Percentiles rank a stretch among this genome's conserved stretches.
phyloP scores from a whole-genome alignment of 2,329 filamentous ascomycete species.

The Bipolaris sorokiniana region DNA sequence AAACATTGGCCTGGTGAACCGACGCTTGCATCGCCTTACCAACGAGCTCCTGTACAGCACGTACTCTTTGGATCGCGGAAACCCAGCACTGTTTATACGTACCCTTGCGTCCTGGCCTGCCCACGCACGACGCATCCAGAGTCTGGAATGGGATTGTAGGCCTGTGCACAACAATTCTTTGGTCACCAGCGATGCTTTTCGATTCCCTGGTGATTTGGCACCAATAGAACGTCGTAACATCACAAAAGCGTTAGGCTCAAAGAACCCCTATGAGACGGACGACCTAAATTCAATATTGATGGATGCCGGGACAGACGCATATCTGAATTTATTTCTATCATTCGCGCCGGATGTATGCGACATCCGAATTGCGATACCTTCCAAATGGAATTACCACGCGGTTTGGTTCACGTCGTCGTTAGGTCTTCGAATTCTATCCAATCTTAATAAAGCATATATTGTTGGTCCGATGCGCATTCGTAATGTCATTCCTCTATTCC shows the following conservation, averaged over 20 bases:
- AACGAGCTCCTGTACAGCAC: constrained; percentile 2
- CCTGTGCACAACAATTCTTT: neutral
- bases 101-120: constrained; percentile 6
- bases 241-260: neutral
- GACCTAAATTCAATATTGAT: neutral
- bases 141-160: constrained; percentile 6
- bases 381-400: neutral
- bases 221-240: neutral
- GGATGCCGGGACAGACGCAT: neutral
- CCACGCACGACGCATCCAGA: constrained; percentile 2
- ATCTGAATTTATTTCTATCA: neutral
- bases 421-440: neutral
- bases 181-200: neutral
- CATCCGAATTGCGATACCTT: neutral
- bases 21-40: constrained; percentile 4
- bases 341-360: constrained; percentile 2
- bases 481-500: constrained; percentile 6
- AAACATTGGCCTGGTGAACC: constrained; percentile 7
- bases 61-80: neutral
- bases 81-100: constrained; percentile 10
- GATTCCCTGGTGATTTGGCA: neutral
- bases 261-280: neutral
- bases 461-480: neutral
- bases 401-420: constrained; percentile 7
- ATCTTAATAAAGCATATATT: neutral